Evolutionary conservation across 2,329 filamentous ascomycete genomes (phyloP), one percentile per base, ranked within the genome.

Genomic region (Penicillium aurantiogriseum): DNA sequence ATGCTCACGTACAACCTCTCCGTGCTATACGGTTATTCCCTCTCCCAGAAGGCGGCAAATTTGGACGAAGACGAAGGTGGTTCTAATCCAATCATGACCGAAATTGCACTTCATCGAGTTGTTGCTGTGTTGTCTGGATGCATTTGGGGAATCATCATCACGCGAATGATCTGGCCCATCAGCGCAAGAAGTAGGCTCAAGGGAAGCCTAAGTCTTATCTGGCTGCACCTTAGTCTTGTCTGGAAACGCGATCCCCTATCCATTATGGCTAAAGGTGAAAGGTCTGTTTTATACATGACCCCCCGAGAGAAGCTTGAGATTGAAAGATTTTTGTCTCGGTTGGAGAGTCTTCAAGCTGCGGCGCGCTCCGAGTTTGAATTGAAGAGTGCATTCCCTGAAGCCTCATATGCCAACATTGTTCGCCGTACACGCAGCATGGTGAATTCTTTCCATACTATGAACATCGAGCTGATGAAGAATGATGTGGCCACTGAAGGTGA

Each of bases 371-470:
- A 99, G 72, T 96, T 96, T 67, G 90, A 96, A 72, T 83, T 99
- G 7, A 85, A 88, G 40, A 90, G 93, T 0, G 91, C 92, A 0
- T 99, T 99, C 67, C 91, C 92, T 1, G 83, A 87, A 61, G 85
- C 83, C 43, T 83, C 85, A 17, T 92, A 90, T 71, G 84, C 83
- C 5, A 84, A 86, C 36, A 89, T 97, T 56, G 83, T 97, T 70
- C 84, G 85, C 23, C 88, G 88, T 10, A 96, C 92, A 1, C 88
- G 88, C 61, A 87, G 89, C 51, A 90, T 97, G 76, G 85, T 97
- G 5, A 92, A 97, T 74, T 88, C 91, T 38, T 97, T 99, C 74
- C 92, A 97, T 70, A 91, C 92, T 51, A 96, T 99, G 91, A 95
- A 93, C 62, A 85, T 97, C 11, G 88, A 97, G 61, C 92, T 96